A percentile compares a stretch with the other conserved stretches of the same genome.
These are phyloP conservation scores for Dentipellis fragilis DNA, from an alignment of 768 basidiomycete genomes.

Conservation along the genomic window DNA sequence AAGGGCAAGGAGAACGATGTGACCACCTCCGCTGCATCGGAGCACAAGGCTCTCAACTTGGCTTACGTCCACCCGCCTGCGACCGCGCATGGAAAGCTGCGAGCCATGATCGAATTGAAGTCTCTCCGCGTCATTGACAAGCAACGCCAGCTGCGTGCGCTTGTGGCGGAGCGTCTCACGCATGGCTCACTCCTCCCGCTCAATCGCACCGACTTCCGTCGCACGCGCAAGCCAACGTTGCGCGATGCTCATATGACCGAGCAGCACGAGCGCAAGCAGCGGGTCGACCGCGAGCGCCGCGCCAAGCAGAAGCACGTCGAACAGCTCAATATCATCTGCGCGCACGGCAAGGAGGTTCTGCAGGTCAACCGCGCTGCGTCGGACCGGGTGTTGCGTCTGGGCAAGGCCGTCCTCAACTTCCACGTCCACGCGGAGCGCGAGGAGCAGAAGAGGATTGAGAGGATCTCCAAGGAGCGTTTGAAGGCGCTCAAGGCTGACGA, in stretches of 20 bases:
- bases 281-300: slow-evolving; percentile 82
- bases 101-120: slow-evolving; percentile 90
- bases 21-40: slow-evolving; percentile 18
- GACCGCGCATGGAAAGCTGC: slow-evolving; percentile 73
- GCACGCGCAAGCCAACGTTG: slow-evolving; percentile 73
- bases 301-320: slow-evolving; percentile 96
- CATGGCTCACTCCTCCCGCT: slow-evolving; percentile 84
- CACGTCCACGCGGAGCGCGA: slow-evolving; percentile 92
- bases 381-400: slow-evolving; percentile 49
- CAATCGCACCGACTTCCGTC: slow-evolving; percentile 87
- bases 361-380: slow-evolving; percentile 51
- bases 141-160: slow-evolving; percentile 78
- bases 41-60: slow-evolving; percentile 21
- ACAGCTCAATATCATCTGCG: slow-evolving; percentile 78
- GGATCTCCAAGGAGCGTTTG: slow-evolving; percentile 94
- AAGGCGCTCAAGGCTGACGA: slow-evolving; percentile 96
- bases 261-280: slow-evolving; percentile 82
- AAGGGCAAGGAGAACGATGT: slow-evolving; percentile 23
- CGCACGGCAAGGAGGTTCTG: slow-evolving; percentile 71
- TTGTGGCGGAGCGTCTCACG: slow-evolving; percentile 77
- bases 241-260: slow-evolving; percentile 88
- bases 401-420: slow-evolving; percentile 72
- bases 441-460: slow-evolving; percentile 94
- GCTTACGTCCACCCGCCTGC: slow-evolving; percentile 37
- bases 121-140: slow-evolving; percentile 81